Percentiles rank a stretch among this genome's conserved stretches.
Evolutionary conservation across 2,329 filamentous ascomycete genomes (phyloP).

Genomic region (Plectosphaerella sp.): DNA sequence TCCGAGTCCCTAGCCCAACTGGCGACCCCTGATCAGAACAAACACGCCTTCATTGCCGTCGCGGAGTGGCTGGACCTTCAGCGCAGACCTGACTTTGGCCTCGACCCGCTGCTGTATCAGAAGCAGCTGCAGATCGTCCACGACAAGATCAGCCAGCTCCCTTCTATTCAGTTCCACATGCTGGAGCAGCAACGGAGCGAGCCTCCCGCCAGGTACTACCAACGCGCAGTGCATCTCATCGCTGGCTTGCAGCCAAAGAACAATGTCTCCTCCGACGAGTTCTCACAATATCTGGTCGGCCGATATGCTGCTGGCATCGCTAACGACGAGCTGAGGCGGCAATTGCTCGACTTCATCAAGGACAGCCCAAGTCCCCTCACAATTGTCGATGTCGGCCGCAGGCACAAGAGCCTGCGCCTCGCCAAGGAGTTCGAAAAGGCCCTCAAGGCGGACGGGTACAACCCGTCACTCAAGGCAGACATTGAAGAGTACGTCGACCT

Average conservation of each 20-base stretch:
- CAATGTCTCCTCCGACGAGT: constrained; percentile 1
- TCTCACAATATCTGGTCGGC: constrained; percentile 21
- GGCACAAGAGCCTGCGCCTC: constrained; percentile 53
- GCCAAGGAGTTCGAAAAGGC: constrained; percentile 51
- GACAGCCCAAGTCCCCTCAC: constrained; percentile 14
- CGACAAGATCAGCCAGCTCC: constrained; percentile 45
- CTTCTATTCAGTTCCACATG: constrained; percentile 47
- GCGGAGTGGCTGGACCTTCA: constrained; percentile 42
- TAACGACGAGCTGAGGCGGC: constrained; percentile 35
- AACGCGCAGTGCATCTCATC: constrained; percentile 18
- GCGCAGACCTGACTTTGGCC: constrained; percentile 30
- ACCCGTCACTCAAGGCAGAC: constrained; percentile 21
- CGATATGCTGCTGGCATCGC: constrained; percentile 52
- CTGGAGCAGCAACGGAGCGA: constrained; percentile 53
- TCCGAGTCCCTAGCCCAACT: too few species aligned
- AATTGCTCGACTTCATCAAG: constrained; percentile 7
- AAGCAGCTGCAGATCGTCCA: constrained; percentile 46
- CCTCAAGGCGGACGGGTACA: constrained; percentile 43
- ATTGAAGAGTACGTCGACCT: constrained; percentile 46
- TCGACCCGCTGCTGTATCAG: constrained; percentile 45
- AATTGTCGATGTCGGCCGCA: constrained; percentile 38
- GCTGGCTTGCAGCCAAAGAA: constrained; percentile 18
- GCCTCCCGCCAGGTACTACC: constrained; percentile 39
- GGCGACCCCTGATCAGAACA: constrained; percentile 29
- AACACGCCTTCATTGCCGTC: constrained; percentile 18